Base-by-base conservation (phyloP, 2,329 filamentous ascomycete genomes). In the Claviceps sp. region DNA sequence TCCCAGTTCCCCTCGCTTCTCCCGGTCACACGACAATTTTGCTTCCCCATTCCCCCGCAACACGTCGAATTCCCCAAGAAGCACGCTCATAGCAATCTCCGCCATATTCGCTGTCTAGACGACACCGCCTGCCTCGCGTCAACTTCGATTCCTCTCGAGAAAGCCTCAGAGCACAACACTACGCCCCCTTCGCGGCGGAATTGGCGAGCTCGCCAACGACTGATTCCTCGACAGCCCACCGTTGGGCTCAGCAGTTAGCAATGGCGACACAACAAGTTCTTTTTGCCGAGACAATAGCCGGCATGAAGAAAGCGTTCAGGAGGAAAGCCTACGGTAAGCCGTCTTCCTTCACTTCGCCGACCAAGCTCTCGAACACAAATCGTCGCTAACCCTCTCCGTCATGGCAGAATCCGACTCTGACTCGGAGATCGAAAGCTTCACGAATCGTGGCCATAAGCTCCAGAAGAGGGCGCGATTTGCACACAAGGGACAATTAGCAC, bases 391-490 rank as follows among this genome's bases (percentile, higher is more conserved):
- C 47, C 41, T 52, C 47, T 41, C 56, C 46, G 47, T 58, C 52
- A 46, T 50, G 52, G 41, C 68, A 89, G 87, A 88, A 56, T 87
- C 83, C 59, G 87, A 90, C 64, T 87, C 85, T 54, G 87, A 91
- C 66, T 81, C 82, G 55, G 78, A 81, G 51, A 82, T 89, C 60
- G 76, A 82, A 55, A 75, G 78, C 59, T 78, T 78, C 59, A 84
- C 81, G 53, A 89, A 89, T 66, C 82, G 86, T 62, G 85, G 85
- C 55, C 81, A 88, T 67, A 91, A 90, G 65, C 73, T 91, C 46
- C 87, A 89, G 72, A 85, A 81, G 65, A 78, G 81, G 60, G 82
- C 87, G 45, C 77, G 81, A 59, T 87, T 87, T 63, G 78, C 85
- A 46, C 82, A 80, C 59, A 75, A 82, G 61, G 85, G 85, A 54